Evolutionary conservation across 2,329 filamentous ascomycete genomes (phyloP).

Genomic region (Alternaria longipes): DNA sequence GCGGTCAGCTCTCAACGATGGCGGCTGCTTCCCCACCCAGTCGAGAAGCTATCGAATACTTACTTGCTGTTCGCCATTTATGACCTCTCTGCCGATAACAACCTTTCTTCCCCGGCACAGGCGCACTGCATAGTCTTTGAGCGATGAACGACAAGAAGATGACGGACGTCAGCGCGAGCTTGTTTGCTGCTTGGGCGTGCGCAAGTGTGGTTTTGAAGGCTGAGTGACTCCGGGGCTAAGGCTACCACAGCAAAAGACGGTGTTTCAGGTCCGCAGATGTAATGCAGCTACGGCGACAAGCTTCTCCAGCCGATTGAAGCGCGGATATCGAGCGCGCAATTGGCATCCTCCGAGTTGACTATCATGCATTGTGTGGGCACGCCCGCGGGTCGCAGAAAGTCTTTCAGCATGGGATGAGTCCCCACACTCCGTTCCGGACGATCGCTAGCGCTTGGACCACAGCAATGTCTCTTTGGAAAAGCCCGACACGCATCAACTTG

Average conservation of each 20-base stretch:
- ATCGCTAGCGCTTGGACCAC: slow-evolving; percentile 12
- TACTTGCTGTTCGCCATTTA: slow-evolving; percentile 40
- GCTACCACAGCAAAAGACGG: slow-evolving; percentile 23
- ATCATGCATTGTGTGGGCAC: slow-evolving; percentile 17
- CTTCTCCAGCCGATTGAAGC: slow-evolving; percentile 20
- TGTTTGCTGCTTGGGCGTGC: slow-evolving; percentile 17
- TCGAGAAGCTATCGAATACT: slow-evolving; percentile 16
- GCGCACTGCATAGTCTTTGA: slow-evolving; percentile 29
- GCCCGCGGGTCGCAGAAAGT: slow-evolving; percentile 16
- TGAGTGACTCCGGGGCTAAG: slow-evolving; percentile 16
- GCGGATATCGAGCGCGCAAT: slow-evolving; percentile 14
- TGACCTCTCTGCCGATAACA: slow-evolving; percentile 3
- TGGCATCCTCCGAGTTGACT: slow-evolving; percentile 17
- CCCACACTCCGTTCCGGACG: slow-evolving; percentile 16
- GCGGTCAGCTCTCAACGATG: not conserved
- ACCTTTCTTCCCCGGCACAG: slow-evolving; percentile 4
- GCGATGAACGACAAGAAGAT: slow-evolving; percentile 3
- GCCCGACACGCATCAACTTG: not conserved
- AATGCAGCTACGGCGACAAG: slow-evolving; percentile 28
- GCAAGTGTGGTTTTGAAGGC: slow-evolving; percentile 28
- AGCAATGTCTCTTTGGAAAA: not conserved
- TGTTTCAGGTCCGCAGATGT: slow-evolving; percentile 30
- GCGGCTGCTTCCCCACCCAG: slow-evolving; percentile 17
- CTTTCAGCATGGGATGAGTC: slow-evolving; percentile 12
- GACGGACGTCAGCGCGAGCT: slow-evolving; percentile 14